Conservation (phyloP, 1,284 basidiomycete genomes). For the Papiliotrema fonsecae region DNA sequence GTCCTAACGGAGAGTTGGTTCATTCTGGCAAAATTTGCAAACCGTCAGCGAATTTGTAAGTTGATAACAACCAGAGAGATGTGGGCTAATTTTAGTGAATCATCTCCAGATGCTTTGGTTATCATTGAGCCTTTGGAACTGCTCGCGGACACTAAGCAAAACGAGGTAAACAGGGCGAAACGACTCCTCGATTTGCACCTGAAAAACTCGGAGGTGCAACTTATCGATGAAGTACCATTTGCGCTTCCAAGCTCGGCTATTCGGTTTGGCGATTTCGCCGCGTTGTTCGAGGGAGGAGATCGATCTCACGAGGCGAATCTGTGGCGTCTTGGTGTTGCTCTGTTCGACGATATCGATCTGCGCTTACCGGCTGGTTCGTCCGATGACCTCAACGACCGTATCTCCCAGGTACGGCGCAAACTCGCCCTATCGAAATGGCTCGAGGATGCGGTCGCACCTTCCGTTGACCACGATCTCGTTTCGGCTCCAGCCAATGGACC, state of each 20-base stretch:
- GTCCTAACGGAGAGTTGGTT: conserved; percentile 69
- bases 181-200: conserved; percentile 77
- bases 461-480: conserved; percentile 71
- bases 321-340: conserved; percentile 81
- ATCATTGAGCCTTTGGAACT: conserved; percentile 27
- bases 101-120: conserved; percentile 22
- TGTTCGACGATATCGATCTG: conserved; percentile 77
- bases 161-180: conserved; percentile 53
- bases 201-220: conserved; percentile 63
- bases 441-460: conserved; percentile 64
- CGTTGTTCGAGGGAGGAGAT: conserved; percentile 68
- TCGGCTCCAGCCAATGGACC: conserved; percentile 51
- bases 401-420: conserved; percentile 63
- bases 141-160: conserved; percentile 32
- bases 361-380: conserved; percentile 59
- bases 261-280: conserved; percentile 72
- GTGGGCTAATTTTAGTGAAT: conserved; percentile 21
- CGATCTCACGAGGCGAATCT: conserved; percentile 70
- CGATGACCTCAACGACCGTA: conserved; percentile 52
- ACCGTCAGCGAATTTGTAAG: conserved; percentile 46
- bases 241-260: conserved; percentile 58
- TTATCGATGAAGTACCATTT: conserved; percentile 55
- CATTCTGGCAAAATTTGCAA: conserved; percentile 69
- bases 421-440: conserved; percentile 82
- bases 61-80: conserved; percentile 12